Evolutionary conservation across 2,329 filamentous ascomycete genomes (phyloP).

Genomic region (Immersiporthe knoxdaviesiana): DNA sequence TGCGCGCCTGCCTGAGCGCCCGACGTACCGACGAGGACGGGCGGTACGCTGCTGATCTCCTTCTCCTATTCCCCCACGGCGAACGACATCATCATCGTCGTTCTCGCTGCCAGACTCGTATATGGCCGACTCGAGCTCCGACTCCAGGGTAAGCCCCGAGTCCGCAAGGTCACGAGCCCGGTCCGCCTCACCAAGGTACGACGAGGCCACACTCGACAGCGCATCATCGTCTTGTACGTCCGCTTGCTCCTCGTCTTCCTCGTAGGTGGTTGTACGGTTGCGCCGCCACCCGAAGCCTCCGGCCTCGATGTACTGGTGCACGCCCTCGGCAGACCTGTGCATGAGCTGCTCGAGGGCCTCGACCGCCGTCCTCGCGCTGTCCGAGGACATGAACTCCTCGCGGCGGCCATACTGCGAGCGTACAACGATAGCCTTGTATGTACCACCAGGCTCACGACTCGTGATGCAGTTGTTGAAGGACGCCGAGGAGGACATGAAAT

Average conservation of each 20-base stretch:
- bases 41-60: conserved; percentile 3
- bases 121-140: conserved; percentile 24
- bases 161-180: conserved; percentile 17
- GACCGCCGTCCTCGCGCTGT: conserved; percentile 35
- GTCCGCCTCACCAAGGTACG: conserved; percentile 17
- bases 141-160: conserved; percentile 19
- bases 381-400: conserved; percentile 38
- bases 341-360: conserved; percentile 45
- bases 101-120: conserved; percentile 27
- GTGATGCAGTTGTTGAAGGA: conserved; percentile 33
- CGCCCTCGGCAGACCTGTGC: conserved; percentile 44
- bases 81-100: conserved; percentile 6
- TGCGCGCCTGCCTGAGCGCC: not conserved
- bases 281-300: conserved; percentile 39
- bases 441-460: conserved; percentile 34
- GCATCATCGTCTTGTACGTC: conserved; percentile 23
- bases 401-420: conserved; percentile 34
- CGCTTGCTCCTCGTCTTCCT: conserved; percentile 2
- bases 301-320: conserved; percentile 38
- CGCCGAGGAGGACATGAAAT: conserved; percentile 34
- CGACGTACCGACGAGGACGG: not conserved
- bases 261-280: not conserved
- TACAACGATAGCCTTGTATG: conserved; percentile 35
- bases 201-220: conserved; percentile 17
- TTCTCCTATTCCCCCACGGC: conserved; percentile 8